Percentiles rank a stretch among this genome's conserved stretches.
Conservation (phyloP, 2,329 filamentous ascomycete species). For the Aspergillus glaucus region DNA sequence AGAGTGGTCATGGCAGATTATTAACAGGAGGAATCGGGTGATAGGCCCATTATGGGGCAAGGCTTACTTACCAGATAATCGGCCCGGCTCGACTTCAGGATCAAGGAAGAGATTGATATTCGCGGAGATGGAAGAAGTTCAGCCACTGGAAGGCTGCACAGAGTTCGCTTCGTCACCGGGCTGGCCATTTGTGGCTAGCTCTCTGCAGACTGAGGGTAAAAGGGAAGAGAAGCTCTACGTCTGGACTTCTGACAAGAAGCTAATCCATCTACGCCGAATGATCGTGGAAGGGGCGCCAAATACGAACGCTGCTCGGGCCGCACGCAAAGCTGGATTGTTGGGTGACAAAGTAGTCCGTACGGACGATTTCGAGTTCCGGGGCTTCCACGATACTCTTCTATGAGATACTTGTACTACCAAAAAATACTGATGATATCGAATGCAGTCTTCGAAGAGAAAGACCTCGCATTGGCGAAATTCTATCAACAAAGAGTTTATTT, state of each 20-base stretch:
- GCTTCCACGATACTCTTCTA: constrained; percentile 30
- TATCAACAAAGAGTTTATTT: constrained; percentile 4
- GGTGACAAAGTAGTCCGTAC: constrained; percentile 22
- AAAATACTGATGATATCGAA: not conserved
- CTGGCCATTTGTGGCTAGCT: constrained; percentile 29
- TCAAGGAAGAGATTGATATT: constrained; percentile 33
- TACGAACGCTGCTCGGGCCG: constrained; percentile 29
- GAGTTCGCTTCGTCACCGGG: constrained; percentile 28
- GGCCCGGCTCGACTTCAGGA: constrained; percentile 14
- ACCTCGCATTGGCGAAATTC: not conserved
- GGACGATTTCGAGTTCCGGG: constrained; percentile 18
- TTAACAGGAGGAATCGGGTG: constrained; percentile 53
- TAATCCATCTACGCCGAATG: constrained; percentile 31
- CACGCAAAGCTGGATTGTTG: constrained; percentile 36
- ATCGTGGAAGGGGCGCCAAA: constrained; percentile 36
- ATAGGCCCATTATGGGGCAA: constrained; percentile 62
- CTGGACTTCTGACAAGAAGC: constrained; percentile 30
- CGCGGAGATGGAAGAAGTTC: constrained; percentile 28
- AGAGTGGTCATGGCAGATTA: constrained; percentile 47
- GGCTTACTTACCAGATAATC: constrained; percentile 20
- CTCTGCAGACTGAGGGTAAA: constrained; percentile 19
- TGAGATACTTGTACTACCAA: constrained; percentile 16
- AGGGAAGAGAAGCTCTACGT: constrained; percentile 25
- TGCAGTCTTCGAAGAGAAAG: not conserved
- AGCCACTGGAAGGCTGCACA: constrained; percentile 19